phyloP scores from a whole-genome alignment of 2,329 filamentous ascomycete species.

The Exophiala sp. region DNA sequence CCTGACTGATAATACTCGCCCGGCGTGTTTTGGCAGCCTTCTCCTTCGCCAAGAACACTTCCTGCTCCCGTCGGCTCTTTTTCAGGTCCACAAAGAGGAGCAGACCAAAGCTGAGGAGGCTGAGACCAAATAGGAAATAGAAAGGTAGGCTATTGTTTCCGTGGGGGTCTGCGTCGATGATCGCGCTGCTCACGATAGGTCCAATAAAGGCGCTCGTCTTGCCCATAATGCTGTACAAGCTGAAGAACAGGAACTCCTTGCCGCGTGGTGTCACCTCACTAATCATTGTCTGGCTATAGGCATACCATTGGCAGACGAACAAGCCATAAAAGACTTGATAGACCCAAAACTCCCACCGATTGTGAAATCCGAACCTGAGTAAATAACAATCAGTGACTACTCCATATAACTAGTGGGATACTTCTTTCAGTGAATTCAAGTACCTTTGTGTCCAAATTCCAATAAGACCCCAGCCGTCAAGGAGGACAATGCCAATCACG shows the following conservation, averaged over 20 bases:
- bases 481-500: conserved; percentile 55
- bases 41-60: conserved; percentile 46
- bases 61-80: conserved; percentile 56
- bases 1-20: conserved; percentile 22
- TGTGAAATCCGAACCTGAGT: conserved; percentile 48
- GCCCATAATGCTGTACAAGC: conserved; percentile 58
- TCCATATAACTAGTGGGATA: too few relatives aligned
- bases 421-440: too few relatives aligned
- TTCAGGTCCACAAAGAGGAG: conserved; percentile 54
- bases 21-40: conserved; percentile 24
- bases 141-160: conserved; percentile 58
- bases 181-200: conserved; percentile 61
- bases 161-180: conserved; percentile 56
- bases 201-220: conserved; percentile 65
- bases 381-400: too few relatives aligned
- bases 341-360: conserved; percentile 50
- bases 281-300: conserved; percentile 66
- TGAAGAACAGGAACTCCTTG: conserved; percentile 66
- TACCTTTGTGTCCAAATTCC: conserved; percentile 57
- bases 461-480: conserved; percentile 55
- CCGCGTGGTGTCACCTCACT: conserved; percentile 62
- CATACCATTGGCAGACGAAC: conserved; percentile 60
- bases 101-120: conserved; percentile 49
- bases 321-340: conserved; percentile 57
- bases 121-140: conserved; percentile 59